These are phyloP conservation scores for Fimicolochytrium jonesii DNA, from an alignment of 192 early-diverging fungal genomes.

Conservation along the genomic window DNA sequence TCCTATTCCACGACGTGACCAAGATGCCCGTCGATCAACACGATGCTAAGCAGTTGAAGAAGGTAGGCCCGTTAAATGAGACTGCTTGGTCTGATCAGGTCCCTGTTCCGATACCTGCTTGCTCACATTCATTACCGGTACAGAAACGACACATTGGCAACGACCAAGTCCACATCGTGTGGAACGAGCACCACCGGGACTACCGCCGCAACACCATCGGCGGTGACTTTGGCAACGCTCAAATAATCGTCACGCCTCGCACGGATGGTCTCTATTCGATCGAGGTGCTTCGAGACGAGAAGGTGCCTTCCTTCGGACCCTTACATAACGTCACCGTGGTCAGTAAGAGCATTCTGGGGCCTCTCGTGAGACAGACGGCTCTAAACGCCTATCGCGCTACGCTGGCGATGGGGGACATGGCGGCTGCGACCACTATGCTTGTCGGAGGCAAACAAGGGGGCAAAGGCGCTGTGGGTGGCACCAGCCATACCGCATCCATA, in stretches of 20 bases:
- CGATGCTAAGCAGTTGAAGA: constrained; percentile 86
- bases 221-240: constrained; percentile 96
- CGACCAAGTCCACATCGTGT: constrained; percentile 97
- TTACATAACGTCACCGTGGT: constrained; percentile 76
- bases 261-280: constrained; percentile 62
- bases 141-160: constrained; percentile 99
- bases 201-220: constrained; percentile 88
- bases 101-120: not conserved
- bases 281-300: constrained; percentile 57
- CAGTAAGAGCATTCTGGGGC: constrained; percentile 65
- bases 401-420: constrained; percentile 12
- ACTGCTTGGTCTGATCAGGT: not conserved
- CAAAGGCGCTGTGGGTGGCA: constrained; percentile 18
- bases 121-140: not conserved
- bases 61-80: constrained; percentile 55
- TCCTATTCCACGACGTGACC: constrained; percentile 88
- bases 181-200: constrained; percentile 90
- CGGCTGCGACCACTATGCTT: constrained; percentile 8
- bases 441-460: not conserved
- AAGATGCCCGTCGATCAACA: constrained; percentile 77
- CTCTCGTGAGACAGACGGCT: constrained; percentile 76
- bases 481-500: too few relatives aligned
- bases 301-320: constrained; percentile 82
- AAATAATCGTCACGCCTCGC: constrained; percentile 85
- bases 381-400: constrained; percentile 61